Evolutionary conservation across 75 land plant species (phyloP), one percentile per base, ranked within the genome.

Genomic region (Picea glauca): DNA sequence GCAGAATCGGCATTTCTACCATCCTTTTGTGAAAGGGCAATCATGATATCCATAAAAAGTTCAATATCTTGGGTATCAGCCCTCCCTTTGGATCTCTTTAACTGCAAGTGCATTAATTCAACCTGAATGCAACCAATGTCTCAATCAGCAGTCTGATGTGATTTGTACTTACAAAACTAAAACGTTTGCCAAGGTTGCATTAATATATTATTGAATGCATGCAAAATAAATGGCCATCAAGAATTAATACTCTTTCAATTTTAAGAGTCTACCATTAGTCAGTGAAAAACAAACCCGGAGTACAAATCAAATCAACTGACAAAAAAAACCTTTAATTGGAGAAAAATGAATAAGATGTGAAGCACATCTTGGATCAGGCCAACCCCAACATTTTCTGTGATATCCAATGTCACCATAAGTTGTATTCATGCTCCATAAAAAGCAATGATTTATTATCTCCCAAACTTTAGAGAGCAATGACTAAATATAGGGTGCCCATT

Each of bases 91-190:
- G 98, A 94, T 83, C 96, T 83, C 80, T 79, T 92, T 60, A 96
- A 91, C 79, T 93, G 98, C 17, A 87, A 32, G 80, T 93, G 98
- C 76, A 96, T 85, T 32, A 96, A 96, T 73, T 90, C 91, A 78
- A 87, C 84, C 98, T 96, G 88, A 54, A 70, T 5, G 13, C 50
- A 38, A 70, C 23, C 46, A 70, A n/a, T 15, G 21, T 26, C 50
- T 40, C 7, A 40, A 38, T 46, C 54, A 46, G 54, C 54, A 46
- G 54, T 46, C 0, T 46, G 54, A 46, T 6, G 8, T 46, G 54
- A 40, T 40, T n/a, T 18, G 4, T 21, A 70, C 4, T 40, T 9
- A 70, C 23, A 70, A 20, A 40, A 43, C 13, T 9, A 31, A 40
- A 68, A 18, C 9, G 17, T 38, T 38, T 18, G 7, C 46, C 50